Base-by-base conservation (phyloP, 2,329 filamentous ascomycete species). In the Monosporascus sp. region DNA sequence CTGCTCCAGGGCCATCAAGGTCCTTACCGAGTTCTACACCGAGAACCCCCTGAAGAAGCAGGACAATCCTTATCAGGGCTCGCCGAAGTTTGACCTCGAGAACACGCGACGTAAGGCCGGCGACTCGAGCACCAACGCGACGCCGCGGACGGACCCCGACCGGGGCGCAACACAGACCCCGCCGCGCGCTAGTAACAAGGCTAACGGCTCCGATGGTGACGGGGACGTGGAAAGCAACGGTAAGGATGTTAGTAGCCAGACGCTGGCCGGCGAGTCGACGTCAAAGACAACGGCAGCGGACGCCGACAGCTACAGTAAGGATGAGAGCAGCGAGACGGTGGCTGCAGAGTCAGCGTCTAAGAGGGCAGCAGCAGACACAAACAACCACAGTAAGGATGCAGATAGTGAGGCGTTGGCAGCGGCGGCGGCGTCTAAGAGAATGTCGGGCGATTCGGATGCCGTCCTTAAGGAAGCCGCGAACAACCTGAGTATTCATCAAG, bases 1-100 rank as follows among this genome's bases (percentile, higher is more conserved):
- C 57, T 88, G 95, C 57, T 74, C 80, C 43, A 80, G 80, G 61
- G 90, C 90, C 4, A 89, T 92, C 61, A 85, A 88, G 51, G 79
- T 89, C 51, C 88, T 97, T 77, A 82, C 84, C 37, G 83, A 81
- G 56, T 86, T 86, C 63, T 87, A 85, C 67, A 74, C 70, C 43
- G 82, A 87, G 67, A 87, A 86, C 66, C 83, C 83, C 47, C 73
- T 85, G 53, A 74, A 75, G 58, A 83, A 82, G 68, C 74, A 78
- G 60, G 79, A 82, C 59, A 74, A 78, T 50, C 77, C 63, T 55
- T 79, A 69, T 65, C 76, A 68, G 38, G 70, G 70, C 37, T 83
- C 80, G 35, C 80, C 81, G 9, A 74, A 74, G 8, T 84, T 83
- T 60, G 74, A 74, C 54, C 72, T 85, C 44, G 80, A 83, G 61